A percentile compares a stretch with the other conserved stretches of the same genome.
Conservation (phyloP, 148 eudicot species). For the Rhododendron henanense region DNA sequence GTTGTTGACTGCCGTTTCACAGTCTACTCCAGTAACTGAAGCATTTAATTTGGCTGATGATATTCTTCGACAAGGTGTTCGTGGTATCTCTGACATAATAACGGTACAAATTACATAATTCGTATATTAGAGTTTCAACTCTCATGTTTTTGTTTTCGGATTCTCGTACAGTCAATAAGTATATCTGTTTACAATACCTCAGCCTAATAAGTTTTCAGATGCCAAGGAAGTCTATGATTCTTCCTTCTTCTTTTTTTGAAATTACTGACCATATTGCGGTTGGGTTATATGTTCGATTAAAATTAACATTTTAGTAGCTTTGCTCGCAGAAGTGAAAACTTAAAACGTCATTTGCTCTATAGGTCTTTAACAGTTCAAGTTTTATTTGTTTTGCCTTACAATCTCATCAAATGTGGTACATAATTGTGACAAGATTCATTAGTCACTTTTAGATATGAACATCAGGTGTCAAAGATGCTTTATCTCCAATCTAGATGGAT, state of each 20-base stretch:
- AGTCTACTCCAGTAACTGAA: constrained; percentile 95
- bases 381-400: background rate
- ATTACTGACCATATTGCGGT: background rate
- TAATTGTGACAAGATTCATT: background rate
- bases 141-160: background rate
- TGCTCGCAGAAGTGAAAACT: background rate
- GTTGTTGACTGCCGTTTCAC: constrained; percentile 85
- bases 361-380: background rate
- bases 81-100: constrained; percentile 96
- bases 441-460: background rate
- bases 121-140: background rate
- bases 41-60: constrained; percentile 98
- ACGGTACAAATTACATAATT: constrained; percentile 44
- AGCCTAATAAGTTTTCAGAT: background rate
- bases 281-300: background rate
- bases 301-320: background rate
- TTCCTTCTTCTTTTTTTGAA: background rate
- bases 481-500: background rate
- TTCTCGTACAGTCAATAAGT: background rate
- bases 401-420: background rate
- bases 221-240: background rate
- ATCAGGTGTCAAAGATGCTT: background rate
- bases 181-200: background rate
- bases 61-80: constrained; percentile 96
- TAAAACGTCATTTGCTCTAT: background rate